Conservation (phyloP, 1,284 basidiomycete species). For the Trichosporon faecale region DNA sequence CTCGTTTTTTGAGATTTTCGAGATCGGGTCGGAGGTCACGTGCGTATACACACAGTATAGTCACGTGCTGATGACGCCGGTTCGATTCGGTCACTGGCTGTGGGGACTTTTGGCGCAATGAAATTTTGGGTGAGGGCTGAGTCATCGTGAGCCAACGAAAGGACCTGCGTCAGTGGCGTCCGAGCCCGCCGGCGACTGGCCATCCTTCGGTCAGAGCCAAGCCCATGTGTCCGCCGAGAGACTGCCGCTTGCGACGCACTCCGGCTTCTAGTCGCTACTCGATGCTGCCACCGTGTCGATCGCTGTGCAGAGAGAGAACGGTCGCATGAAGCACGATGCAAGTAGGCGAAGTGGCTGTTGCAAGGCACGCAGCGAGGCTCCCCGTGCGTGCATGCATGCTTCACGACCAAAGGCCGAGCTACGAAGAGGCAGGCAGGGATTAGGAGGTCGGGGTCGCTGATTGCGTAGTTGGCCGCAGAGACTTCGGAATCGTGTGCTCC, state of each 20-base stretch:
- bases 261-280: not conserved
- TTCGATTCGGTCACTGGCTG: not conserved
- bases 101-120: not conserved
- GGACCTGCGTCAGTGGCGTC: not conserved
- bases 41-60: not conserved
- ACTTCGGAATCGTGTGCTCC: not conserved
- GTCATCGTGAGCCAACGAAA: not conserved
- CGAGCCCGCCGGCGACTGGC: not conserved
- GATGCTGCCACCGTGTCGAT: not conserved
- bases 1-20: too few relatives aligned
- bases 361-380: not conserved
- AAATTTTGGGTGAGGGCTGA: not conserved
- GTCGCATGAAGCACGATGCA: not conserved
- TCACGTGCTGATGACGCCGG: not conserved
- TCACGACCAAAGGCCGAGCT: constrained; percentile 1
- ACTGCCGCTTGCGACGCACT: not conserved
- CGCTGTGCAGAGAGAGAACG: not conserved
- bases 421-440: not conserved
- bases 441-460: not conserved
- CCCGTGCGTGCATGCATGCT: not conserved
- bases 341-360: not conserved
- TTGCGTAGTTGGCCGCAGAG: not conserved
- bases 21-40: too few relatives aligned
- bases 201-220: not conserved
- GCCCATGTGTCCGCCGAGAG: not conserved